A percentile compares a stretch with the other conserved stretches of the same genome.
These are phyloP conservation scores for Aegilops tauschii DNA, from an alignment of 176 grass and related monocot genomes.

Conservation along the genomic window DNA sequence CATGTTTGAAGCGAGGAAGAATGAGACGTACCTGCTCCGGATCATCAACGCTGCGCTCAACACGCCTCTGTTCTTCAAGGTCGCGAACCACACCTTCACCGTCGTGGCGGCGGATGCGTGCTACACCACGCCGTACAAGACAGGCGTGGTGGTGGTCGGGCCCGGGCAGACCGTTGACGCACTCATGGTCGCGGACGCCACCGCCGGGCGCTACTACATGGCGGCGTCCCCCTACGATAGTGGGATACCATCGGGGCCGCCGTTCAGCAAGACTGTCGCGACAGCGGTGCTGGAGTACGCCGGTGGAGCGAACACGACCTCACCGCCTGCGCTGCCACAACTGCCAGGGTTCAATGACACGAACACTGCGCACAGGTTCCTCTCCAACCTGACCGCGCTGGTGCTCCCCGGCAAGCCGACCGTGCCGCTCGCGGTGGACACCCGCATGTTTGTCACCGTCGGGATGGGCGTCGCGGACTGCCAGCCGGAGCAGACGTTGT, in stretches of 20 bases:
- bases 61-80: constrained; percentile 63
- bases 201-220: constrained; percentile 43
- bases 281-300: constrained; percentile 45
- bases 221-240: constrained; percentile 46
- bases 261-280: neutral
- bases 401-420: constrained; percentile 25
- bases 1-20: constrained; percentile 34
- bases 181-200: constrained; percentile 37
- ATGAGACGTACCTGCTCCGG: constrained; percentile 49
- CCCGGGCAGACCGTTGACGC: constrained; percentile 73
- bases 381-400: constrained; percentile 52
- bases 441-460: constrained; percentile 54
- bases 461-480: constrained; percentile 52
- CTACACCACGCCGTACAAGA: constrained; percentile 66
- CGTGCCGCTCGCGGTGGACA: constrained; percentile 46
- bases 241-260: neutral
- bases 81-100: constrained; percentile 56
- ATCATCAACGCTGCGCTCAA: constrained; percentile 74
- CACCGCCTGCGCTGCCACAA: neutral
- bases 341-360: constrained; percentile 33
- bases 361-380: constrained; percentile 36
- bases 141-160: constrained; percentile 43
- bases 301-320: neutral
- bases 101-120: constrained; percentile 56
- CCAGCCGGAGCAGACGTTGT: constrained; percentile 28